Evolutionary conservation across 2,329 filamentous ascomycete species (phyloP), one percentile per base, ranked within the genome.

Genomic region (Corinectria fuckeliana): DNA sequence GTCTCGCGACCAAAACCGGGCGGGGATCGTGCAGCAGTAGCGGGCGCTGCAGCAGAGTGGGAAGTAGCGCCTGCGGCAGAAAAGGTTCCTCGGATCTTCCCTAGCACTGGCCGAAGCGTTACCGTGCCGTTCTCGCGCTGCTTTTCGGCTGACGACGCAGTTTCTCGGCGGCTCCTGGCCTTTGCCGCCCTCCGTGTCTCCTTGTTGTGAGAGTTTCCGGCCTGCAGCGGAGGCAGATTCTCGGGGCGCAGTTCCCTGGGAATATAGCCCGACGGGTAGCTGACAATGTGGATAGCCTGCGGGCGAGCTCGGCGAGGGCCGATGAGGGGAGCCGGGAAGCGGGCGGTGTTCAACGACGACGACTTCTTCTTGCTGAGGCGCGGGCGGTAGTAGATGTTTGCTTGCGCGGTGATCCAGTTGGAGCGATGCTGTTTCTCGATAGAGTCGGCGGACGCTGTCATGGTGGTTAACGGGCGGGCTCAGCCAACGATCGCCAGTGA

Each of bases 251-350:
- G 67, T 57, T 83, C 81, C 58, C 75, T 74, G 16, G 81, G 81
- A 21, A 82, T 72, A 69, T 79, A 79, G 52, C 77, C 77, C 2
- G 76, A 67, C 3, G 77, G 77, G 54, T 76, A 79, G 25, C 76
- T 78, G 60, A 78, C 65, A 52, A 79, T 77, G 70, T 79, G 77
- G 55, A 79, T 79, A 34, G 77, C 72, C 64, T 79, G 77, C 10
- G 76, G 77, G 32, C 77, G 71, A 32, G 73, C 69, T 62, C 77
- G 71, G 48, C 77, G 72, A 36, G 77, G 74, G 42, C 74, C 75
- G 62, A 79, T 79, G 36, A 76, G 71, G 32, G 77, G 77, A 41
- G 71, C 59, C 8, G 77, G 77, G 50, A 79, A 71, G 14, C 65
- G 62, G 16, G 53, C 64, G 39, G 56, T 45, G 8, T 54, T 50